A percentile compares a stretch with the other conserved stretches of the same genome.
These are phyloP conservation scores for Tylopilus sp. DNA, from an alignment of 1,284 basidiomycete genomes.

Conservation along the genomic window DNA sequence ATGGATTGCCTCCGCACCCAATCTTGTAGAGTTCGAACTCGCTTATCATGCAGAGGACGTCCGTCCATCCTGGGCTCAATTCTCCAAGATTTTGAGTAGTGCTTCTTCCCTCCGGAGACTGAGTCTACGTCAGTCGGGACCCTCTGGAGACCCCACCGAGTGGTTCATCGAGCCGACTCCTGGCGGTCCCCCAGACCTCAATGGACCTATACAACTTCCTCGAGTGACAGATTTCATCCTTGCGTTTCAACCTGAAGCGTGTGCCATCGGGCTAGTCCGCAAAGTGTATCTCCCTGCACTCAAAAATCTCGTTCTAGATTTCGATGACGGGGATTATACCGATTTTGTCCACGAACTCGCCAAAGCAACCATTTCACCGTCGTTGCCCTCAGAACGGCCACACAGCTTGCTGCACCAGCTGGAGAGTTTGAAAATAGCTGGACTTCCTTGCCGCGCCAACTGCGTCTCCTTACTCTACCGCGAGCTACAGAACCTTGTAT, in stretches of 20 bases:
- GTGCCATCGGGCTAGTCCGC: slow-evolving; percentile 46
- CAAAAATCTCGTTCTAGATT: slow-evolving; percentile 50
- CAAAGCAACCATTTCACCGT: slow-evolving; percentile 14
- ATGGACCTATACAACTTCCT: slow-evolving; percentile 41
- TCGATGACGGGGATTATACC: slow-evolving; percentile 40
- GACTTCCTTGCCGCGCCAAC: slow-evolving; percentile 40
- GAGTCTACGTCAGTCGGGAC: slow-evolving; percentile 51
- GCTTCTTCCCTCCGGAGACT: slow-evolving; percentile 50
- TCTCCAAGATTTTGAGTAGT: slow-evolving; percentile 44
- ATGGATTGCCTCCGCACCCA: slow-evolving; percentile 37
- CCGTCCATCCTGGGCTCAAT: slow-evolving; percentile 51
- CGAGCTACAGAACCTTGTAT: slow-evolving; percentile 43
- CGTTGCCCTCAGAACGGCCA: slow-evolving; percentile 36
- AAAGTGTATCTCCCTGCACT: slow-evolving; percentile 49
- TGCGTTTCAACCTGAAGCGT: slow-evolving; percentile 42
- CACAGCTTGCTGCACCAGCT: slow-evolving; percentile 41
- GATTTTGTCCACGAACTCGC: slow-evolving; percentile 43
- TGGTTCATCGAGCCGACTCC: slow-evolving; percentile 32
- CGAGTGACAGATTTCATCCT: slow-evolving; percentile 48
- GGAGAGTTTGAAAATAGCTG: slow-evolving; percentile 46
- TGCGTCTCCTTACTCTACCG: slow-evolving; percentile 38
- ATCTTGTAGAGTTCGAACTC: slow-evolving; percentile 49
- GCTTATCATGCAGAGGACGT: slow-evolving; percentile 56
- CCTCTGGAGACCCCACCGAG: slow-evolving; percentile 37
- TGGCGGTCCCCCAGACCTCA: slow-evolving; percentile 27